Percentiles rank a stretch among this genome's conserved stretches.
Conservation (phyloP, 331 rosid genomes). For the Malus hybrid region DNA sequence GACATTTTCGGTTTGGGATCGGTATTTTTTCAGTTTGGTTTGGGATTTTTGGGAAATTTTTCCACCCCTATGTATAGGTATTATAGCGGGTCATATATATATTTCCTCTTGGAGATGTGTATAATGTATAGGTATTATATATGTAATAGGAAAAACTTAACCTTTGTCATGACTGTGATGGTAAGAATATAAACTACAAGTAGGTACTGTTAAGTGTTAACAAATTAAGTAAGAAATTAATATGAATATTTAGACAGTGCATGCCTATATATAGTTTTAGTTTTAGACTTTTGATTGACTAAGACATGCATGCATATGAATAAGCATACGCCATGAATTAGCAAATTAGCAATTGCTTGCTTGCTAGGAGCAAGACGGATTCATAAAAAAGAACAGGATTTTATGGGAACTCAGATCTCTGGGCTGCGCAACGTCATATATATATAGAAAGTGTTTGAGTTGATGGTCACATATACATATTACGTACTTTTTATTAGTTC, state of each 20-base stretch:
- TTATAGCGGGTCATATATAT: not conserved
- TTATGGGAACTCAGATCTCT: not conserved
- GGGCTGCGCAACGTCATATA: too few species aligned
- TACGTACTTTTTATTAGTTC: too few species aligned
- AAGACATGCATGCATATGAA: not conserved
- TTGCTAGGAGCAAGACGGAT: not conserved
- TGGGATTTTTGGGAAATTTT: too few species aligned
- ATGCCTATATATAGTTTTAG: not conserved
- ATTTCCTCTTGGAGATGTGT: too few species aligned
- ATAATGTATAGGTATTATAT: too few species aligned
- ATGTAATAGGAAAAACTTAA: not conserved
- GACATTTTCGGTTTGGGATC: too few species aligned
- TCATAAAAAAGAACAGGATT: not conserved
- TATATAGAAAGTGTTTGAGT: not conserved
- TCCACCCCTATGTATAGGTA: too few species aligned
- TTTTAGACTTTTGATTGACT: slow-evolving; percentile 3
- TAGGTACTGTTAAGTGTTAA: not conserved
- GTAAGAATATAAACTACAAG: not conserved
- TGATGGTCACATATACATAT: too few species aligned
- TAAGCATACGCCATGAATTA: not conserved
- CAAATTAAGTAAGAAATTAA: not conserved
- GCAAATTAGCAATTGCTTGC: too few species aligned
- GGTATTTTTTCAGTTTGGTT: too few species aligned
- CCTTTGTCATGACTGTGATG: not conserved
- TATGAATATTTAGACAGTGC: not conserved